These are phyloP conservation scores for Primulina tabacum DNA, from an alignment of 257 asterid genomes.

Conservation along the genomic window DNA sequence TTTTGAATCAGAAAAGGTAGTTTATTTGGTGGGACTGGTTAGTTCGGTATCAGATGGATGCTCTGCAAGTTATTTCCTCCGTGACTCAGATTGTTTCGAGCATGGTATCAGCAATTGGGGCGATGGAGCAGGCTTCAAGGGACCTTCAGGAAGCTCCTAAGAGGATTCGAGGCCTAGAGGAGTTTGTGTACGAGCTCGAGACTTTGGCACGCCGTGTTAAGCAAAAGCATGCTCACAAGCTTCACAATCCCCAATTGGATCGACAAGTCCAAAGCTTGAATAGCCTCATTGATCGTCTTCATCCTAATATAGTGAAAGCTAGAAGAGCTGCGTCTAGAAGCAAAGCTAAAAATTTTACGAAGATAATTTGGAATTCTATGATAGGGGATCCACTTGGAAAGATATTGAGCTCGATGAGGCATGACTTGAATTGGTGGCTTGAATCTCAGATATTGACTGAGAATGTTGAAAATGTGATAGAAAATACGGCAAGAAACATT, in stretches of 20 bases:
- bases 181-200: conserved; percentile 33
- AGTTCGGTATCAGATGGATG: conserved; percentile 27
- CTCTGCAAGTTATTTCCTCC: conserved; percentile 30
- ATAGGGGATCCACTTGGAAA: conserved; percentile 36
- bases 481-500: conserved; percentile 26
- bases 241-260: conserved; percentile 28
- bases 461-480: conserved; percentile 30
- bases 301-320: conserved; percentile 33
- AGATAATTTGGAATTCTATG: conserved; percentile 33
- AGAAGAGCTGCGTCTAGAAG: conserved; percentile 30
- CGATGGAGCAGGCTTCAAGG: conserved; percentile 34
- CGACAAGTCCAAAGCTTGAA: conserved; percentile 31
- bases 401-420: conserved; percentile 26
- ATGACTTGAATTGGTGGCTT: conserved; percentile 37
- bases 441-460: conserved; percentile 28
- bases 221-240: conserved; percentile 36
- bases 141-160: conserved; percentile 34
- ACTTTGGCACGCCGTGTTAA: conserved; percentile 23
- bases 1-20: conserved; percentile 1
- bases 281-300: conserved; percentile 29
- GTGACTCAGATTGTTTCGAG: conserved; percentile 35
- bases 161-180: conserved; percentile 31
- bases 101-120: conserved; percentile 35
- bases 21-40: background rate
- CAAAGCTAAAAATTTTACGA: conserved; percentile 30